These are phyloP conservation scores for Narthecium ossifragum DNA, from an alignment of 106 monocot species.

Conservation along the genomic window DNA sequence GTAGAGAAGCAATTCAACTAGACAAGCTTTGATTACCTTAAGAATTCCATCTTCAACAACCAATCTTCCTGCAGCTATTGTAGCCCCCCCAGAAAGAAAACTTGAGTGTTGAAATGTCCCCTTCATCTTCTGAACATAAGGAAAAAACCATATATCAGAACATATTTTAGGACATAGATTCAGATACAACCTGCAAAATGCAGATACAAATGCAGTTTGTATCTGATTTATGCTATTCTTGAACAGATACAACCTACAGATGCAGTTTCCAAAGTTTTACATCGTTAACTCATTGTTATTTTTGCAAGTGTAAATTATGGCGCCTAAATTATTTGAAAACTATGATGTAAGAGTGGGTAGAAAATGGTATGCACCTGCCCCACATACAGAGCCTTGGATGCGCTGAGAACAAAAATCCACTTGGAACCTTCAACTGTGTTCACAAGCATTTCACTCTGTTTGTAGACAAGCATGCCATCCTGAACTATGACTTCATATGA, in stretches of 20 bases:
- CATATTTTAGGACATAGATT: too few species aligned
- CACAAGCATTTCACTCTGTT: constrained; percentile 28
- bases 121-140: constrained; percentile 58
- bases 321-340: too few species aligned
- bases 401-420: constrained; percentile 92
- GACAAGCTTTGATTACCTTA: too few species aligned
- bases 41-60: constrained; percentile 59
- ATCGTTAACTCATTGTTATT: too few species aligned
- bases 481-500: constrained; percentile 60
- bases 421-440: constrained; percentile 67
- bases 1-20: too few species aligned
- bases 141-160: neutral
- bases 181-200: too few species aligned
- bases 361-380: constrained; percentile 47
- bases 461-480: constrained; percentile 55
- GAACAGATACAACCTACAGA: too few species aligned
- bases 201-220: too few species aligned
- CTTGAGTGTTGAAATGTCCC: constrained; percentile 86
- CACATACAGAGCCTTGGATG: constrained; percentile 54
- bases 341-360: too few species aligned
- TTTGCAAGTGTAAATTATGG: too few species aligned
- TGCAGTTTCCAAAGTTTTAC: too few species aligned
- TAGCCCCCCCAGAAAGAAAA: constrained; percentile 76
- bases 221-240: too few species aligned
- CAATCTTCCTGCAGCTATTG: constrained; percentile 69